A percentile compares a stretch with the other conserved stretches of the same genome.
Evolutionary conservation across 2,329 filamentous ascomycete species (phyloP).

Genomic region (Penicillium sp.): DNA sequence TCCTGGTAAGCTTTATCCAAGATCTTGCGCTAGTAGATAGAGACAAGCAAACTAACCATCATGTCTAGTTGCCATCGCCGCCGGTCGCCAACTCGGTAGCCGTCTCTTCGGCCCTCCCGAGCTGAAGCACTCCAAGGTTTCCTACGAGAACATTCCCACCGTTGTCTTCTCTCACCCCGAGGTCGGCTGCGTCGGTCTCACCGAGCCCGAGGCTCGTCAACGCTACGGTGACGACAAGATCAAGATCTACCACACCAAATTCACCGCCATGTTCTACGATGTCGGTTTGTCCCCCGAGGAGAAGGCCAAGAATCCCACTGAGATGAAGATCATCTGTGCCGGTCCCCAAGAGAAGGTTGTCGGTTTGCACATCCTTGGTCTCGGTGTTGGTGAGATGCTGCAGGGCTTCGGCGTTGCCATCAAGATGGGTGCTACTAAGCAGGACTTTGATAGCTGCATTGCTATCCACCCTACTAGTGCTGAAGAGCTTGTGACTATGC

Average conservation of each 20-base stretch:
- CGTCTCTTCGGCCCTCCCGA: slow-evolving; percentile 49
- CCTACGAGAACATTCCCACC: slow-evolving; percentile 51
- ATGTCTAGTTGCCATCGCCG: slow-evolving; percentile 48
- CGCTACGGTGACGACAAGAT: slow-evolving; percentile 50
- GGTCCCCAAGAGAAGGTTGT: slow-evolving; percentile 51
- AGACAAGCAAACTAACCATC: background rate
- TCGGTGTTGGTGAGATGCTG: slow-evolving; percentile 60
- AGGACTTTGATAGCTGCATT: slow-evolving; percentile 69
- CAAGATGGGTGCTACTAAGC: slow-evolving; percentile 77
- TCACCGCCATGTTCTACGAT: slow-evolving; percentile 50
- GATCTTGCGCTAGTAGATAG: background rate
- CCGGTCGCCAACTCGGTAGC: slow-evolving; percentile 49
- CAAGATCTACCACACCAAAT: slow-evolving; percentile 50
- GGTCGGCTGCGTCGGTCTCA: slow-evolving; percentile 49
- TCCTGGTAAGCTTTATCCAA: slow-evolving; percentile 38
- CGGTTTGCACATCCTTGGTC: slow-evolving; percentile 49
- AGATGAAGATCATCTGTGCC: slow-evolving; percentile 51
- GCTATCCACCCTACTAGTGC: slow-evolving; percentile 74
- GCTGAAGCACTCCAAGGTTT: slow-evolving; percentile 43
- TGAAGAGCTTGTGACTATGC: slow-evolving; percentile 64
- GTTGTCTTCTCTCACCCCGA: slow-evolving; percentile 53
- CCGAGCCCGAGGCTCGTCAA: slow-evolving; percentile 48
- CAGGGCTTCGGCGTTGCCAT: slow-evolving; percentile 72
- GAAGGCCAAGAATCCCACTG: slow-evolving; percentile 49
- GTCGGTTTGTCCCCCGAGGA: slow-evolving; percentile 45